These are phyloP conservation scores for Sistotremastrum niveocremeum DNA, from an alignment of 768 basidiomycete genomes.

Conservation along the genomic window DNA sequence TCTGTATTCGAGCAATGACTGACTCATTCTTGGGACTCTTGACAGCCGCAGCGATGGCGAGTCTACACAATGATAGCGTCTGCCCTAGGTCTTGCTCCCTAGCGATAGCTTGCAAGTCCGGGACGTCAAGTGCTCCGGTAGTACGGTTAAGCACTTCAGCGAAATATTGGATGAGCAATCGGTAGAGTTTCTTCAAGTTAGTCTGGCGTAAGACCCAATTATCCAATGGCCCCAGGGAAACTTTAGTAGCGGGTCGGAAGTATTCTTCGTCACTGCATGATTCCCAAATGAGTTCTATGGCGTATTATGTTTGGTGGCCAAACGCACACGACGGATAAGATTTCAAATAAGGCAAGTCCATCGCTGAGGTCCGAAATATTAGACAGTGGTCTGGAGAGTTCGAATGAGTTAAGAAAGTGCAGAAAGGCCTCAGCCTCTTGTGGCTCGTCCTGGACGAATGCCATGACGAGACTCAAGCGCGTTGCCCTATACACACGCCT, in stretches of 20 bases:
- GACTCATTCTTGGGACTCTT: slow-evolving; percentile 82
- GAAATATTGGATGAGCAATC: slow-evolving; percentile 82
- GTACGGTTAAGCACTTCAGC: slow-evolving; percentile 73
- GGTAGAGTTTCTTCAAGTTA: slow-evolving; percentile 71
- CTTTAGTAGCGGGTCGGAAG: slow-evolving; percentile 51
- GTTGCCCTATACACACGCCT: slow-evolving; percentile 12
- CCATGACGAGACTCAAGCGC: slow-evolving; percentile 6
- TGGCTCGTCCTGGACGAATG: slow-evolving; percentile 26
- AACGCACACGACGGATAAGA: slow-evolving; percentile 64
- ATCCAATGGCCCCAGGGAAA: slow-evolving; percentile 52
- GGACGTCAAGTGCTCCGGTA: slow-evolving; percentile 66
- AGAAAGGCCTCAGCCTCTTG: slow-evolving; percentile 73
- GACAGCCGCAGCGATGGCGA: slow-evolving; percentile 76
- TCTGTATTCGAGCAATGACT: slow-evolving; percentile 82
- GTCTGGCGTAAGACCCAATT: slow-evolving; percentile 86
- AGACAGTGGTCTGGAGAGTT: slow-evolving; percentile 48
- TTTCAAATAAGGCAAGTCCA: slow-evolving; percentile 61
- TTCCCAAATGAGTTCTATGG: not conserved
- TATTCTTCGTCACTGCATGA: slow-evolving; percentile 57
- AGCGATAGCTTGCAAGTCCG: slow-evolving; percentile 76
- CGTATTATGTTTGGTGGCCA: not conserved
- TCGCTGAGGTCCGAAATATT: slow-evolving; percentile 64
- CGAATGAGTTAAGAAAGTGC: slow-evolving; percentile 66
- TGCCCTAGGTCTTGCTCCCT: slow-evolving; percentile 56
- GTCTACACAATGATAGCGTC: slow-evolving; percentile 60